Base-by-base conservation (phyloP, 345 rosid genomes). In the Noccaea bulbosa region DNA sequence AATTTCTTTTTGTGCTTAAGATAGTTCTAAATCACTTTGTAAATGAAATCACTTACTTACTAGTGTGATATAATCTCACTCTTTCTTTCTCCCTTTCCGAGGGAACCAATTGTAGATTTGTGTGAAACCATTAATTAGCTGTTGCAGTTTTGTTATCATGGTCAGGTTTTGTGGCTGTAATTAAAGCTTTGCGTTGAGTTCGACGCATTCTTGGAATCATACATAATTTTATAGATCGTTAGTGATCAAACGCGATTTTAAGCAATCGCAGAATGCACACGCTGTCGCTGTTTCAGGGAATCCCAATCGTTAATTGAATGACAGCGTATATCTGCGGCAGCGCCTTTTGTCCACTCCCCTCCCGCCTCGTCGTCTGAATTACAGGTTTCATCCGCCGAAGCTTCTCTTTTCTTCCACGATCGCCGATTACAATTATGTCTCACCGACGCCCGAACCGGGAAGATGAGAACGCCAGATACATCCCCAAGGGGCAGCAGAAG, bases 341-440 rank as follows among this genome's bases (percentile, higher is more conserved):
- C 46, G 49, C 63, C 12, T 62, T 62, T 40, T 30, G 43, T 17
- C 44, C 34, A 53, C 32, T 67, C 47, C 46, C 45, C 41, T 41
- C 44, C 62, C 67, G 59, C 53, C 11, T 51, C 56, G 17, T 57
- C 30, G 20, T 72, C 70, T 32, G 49, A 57, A 65, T 22, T 38
- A 35, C 47, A 12, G 41, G 7, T 61, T 7, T 24, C 33, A 48
- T 38, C 60, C 43, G 52, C 12, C 43, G 71, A 17, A 67, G 52
- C 16, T 33, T 41, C 52, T 24, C 65, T 35, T 24, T 12, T 49
- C 50, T 52, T 35, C 48, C 46, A 40, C 32, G 61, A 40, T 41
- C 67, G 47, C 38, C 47, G 72, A 73, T 58, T 12, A 32, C 14
- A 20, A 52, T 11, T 50, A 88, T 87, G 98, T 89, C 96, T 61